Base-by-base conservation (phyloP, 441 rosid genomes). In the Mallotus repandus region DNA sequence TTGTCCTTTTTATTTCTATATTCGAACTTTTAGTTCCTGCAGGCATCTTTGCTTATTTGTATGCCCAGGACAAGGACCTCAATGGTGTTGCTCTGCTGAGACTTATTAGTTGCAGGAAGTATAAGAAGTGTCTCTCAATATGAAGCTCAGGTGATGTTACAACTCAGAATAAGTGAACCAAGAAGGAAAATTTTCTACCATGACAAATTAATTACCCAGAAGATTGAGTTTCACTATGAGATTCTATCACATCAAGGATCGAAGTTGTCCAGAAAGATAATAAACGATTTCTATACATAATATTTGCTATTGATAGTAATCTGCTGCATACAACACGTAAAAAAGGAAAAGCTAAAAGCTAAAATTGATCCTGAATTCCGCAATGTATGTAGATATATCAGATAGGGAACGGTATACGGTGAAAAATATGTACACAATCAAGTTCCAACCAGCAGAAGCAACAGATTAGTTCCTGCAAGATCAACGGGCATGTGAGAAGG, bases 311-410 rank as follows among this genome's bases (percentile, higher is more conserved):
- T 19, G 22, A 64, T 2, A 19, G 9, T 18, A 25, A 25, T 25
- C 29, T 25, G n/a, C 29, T 25, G 29, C 29, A 25, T 45, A 19
- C 3, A 9, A 35, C 46, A 46, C 38, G 4, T 49, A 65, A 9
- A 38, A 65, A 25, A 25, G 29, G 5, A 38, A 65, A 25, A 25
- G 29, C 29, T 25, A 25, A 25, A 25, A 41, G 50, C 59, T 57
- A 58, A 70, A 70, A 11, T 7, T 56, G 63, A 19, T 69, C 45
- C 63, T 46, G 21, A 58, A 58, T 58, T 58, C 19, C n/a, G 5
- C 22, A 46, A 65, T 32, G 14, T 9, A n/a, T n/a, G 16, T 13
- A 21, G 14, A 66, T 48, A 8, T 22, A 13, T 2, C 38, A 16
- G 66, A 48, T 52, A 4, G 15, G 21, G 16, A 55, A 9, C 41